phyloP scores from a whole-genome alignment of 2,329 filamentous ascomycete genomes.

The Aspergillus sojae region DNA sequence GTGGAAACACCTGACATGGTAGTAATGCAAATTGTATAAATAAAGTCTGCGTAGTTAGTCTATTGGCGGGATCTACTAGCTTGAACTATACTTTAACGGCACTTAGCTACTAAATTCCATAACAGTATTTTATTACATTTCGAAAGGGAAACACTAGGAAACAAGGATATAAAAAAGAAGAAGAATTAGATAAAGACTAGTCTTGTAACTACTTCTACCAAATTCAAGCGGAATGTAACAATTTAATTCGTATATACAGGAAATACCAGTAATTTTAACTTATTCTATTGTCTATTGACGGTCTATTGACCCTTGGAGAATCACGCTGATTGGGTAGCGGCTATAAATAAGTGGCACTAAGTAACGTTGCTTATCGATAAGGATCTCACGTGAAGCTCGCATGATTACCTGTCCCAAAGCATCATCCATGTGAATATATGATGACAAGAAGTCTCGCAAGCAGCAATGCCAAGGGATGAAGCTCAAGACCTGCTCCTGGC shows the following conservation, averaged over 20 bases:
- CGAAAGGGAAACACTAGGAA: neutral
- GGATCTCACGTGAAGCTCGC: constrained; percentile 20
- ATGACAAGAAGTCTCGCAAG: constrained; percentile 26
- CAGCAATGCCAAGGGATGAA: constrained; percentile 48
- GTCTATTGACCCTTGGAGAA: neutral
- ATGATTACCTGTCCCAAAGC: constrained; percentile 29
- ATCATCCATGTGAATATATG: constrained; percentile 12
- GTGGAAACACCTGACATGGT: neutral
- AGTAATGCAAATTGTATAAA: neutral
- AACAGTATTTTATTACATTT: neutral
- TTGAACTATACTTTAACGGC: neutral
- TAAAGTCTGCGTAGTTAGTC: neutral
- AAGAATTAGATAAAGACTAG: neutral
- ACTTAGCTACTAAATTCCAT: neutral
- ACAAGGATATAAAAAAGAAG: neutral
- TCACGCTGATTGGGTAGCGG: neutral
- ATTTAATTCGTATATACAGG: neutral
- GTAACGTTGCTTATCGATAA: constrained; percentile 25
- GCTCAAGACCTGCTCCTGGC: constrained; percentile 35
- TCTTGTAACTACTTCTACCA: neutral
- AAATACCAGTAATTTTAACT: neutral
- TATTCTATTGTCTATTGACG: neutral
- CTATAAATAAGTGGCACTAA: neutral
- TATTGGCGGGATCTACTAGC: neutral
- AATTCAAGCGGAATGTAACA: neutral